phyloP scores from a whole-genome alignment of 192 early-diverging fungal species.

The Linderina pennispora region DNA sequence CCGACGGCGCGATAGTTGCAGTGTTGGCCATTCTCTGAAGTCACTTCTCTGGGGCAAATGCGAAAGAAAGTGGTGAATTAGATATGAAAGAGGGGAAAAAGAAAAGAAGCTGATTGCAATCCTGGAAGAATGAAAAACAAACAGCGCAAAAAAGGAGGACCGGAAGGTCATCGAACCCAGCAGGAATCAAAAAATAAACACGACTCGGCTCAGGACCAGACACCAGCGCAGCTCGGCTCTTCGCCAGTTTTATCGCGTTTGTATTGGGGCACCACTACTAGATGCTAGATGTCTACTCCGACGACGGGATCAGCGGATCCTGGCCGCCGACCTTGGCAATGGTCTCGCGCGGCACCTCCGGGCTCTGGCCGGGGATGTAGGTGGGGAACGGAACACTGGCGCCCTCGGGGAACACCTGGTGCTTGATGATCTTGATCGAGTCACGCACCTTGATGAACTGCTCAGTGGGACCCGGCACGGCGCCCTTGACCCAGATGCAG shows the following conservation, averaged over 20 bases:
- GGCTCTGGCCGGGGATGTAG: constrained; percentile 44
- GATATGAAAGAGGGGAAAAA: not conserved
- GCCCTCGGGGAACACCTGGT: constrained; percentile 58
- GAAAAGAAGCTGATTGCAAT: not conserved
- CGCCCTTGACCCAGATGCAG: constrained; percentile 89
- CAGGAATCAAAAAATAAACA: no score
- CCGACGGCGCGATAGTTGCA: constrained; percentile 13
- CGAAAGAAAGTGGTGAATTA: not conserved
- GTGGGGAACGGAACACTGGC: constrained; percentile 70
- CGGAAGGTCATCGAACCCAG: no score
- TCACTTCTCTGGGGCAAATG: not conserved
- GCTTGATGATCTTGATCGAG: constrained; percentile 69
- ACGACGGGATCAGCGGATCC: constrained; percentile 30
- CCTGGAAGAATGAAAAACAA: not conserved
- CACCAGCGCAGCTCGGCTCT: no score
- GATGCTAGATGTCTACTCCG: constrained; percentile 13
- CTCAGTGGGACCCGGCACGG: constrained; percentile 81
- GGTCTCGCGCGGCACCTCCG: constrained; percentile 24
- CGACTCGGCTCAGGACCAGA: no score
- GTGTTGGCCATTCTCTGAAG: constrained; percentile 14
- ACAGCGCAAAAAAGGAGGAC: not conserved
- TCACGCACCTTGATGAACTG: constrained; percentile 83
- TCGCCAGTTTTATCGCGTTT: not conserved
- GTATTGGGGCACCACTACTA: not conserved
- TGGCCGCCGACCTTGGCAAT: constrained; percentile 34